Evolutionary conservation across 208 protist genomes (phyloP).

Genomic region (Leishmania tropica): DNA sequence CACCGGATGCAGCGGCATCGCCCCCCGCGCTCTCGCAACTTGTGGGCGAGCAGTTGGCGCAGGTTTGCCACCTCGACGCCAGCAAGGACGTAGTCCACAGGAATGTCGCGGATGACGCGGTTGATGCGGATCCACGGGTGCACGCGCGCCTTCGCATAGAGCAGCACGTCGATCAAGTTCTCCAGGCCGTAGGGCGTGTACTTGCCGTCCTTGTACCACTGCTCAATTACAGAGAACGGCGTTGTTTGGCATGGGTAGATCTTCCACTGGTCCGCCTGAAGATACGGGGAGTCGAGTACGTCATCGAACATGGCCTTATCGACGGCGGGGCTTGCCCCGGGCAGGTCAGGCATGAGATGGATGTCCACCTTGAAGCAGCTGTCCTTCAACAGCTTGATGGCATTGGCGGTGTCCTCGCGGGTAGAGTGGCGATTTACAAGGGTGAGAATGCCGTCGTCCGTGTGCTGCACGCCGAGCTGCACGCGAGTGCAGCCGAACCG

Average conservation of each 20-base stretch:
- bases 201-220: slow-evolving; percentile 96
- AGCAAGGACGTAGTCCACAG: slow-evolving; percentile 96
- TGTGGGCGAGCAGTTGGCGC: slow-evolving; percentile 93
- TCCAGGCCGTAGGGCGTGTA: slow-evolving; percentile 95
- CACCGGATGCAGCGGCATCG: slow-evolving; percentile 96
- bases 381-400: slow-evolving; percentile 97
- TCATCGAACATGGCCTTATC: slow-evolving; percentile 96
- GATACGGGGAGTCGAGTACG: slow-evolving; percentile 94
- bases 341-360: slow-evolving; percentile 99
- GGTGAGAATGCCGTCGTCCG: slow-evolving; percentile 96
- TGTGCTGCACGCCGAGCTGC: slow-evolving; percentile 99
- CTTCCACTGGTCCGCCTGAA: slow-evolving; percentile 98
- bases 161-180: slow-evolving; percentile 93
- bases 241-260: slow-evolving; percentile 99
- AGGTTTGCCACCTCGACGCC: slow-evolving; percentile 98
- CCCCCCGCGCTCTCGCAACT: slow-evolving; percentile 89
- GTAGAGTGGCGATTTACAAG: slow-evolving; percentile 96
- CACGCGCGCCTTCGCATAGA: slow-evolving; percentile 94
- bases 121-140: slow-evolving; percentile 99
- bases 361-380: slow-evolving; percentile 99
- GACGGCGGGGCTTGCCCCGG: slow-evolving; percentile 93
- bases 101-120: slow-evolving; percentile 98
- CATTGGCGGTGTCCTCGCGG: slow-evolving; percentile 90
- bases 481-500: slow-evolving; percentile 96
- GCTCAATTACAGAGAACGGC: slow-evolving; percentile 97